A percentile compares a stretch with the other conserved stretches of the same genome.
phyloP scores from a whole-genome alignment of 768 basidiomycete species.

The Rickenella mellea region DNA sequence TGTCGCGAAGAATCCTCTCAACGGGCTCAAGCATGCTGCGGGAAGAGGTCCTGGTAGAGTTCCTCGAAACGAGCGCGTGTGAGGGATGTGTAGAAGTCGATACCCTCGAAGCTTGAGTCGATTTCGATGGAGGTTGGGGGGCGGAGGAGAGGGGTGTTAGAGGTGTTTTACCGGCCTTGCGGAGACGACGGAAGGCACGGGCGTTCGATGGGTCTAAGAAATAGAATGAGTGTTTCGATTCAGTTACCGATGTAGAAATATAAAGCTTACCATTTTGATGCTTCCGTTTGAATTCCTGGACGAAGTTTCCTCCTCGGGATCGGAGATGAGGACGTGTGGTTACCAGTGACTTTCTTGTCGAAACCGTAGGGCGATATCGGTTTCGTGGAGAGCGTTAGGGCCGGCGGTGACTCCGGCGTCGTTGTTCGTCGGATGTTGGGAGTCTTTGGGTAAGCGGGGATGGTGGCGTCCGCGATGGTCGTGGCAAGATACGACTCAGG shows the following conservation, averaged over 20 bases:
- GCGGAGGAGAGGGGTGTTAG: constrained; percentile 97
- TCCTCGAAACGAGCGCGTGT: constrained; percentile 98
- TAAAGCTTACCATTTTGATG: constrained; percentile 74
- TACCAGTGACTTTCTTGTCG: constrained; percentile 84
- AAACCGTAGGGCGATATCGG: constrained; percentile 98
- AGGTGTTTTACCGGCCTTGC: constrained; percentile 95
- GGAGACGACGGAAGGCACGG: constrained; percentile 93
- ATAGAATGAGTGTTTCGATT: constrained; percentile 7
- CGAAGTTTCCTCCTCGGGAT: constrained; percentile 96
- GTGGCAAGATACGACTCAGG: constrained; percentile 93
- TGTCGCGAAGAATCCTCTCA: constrained; percentile 95
- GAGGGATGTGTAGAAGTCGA: constrained; percentile 97
- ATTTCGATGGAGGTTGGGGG: constrained; percentile 94
- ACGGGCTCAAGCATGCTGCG: constrained; percentile 88
- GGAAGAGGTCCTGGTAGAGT: constrained; percentile 92
- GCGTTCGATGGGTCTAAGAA: constrained; percentile 66
- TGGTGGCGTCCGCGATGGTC: constrained; percentile 80
- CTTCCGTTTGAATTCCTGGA: constrained; percentile 95
- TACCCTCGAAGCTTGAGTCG: constrained; percentile 94
- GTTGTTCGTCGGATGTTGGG: constrained; percentile 97
- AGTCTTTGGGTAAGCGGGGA: constrained; percentile 98
- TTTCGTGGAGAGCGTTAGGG: constrained; percentile 91
- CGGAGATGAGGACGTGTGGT: constrained; percentile 95
- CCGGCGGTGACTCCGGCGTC: constrained; percentile 94
- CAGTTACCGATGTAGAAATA: constrained; percentile 1